Percentiles rank a stretch among this genome's conserved stretches.
phyloP scores from a whole-genome alignment of 2,329 filamentous ascomycete genomes.

The Aureobasidium sp. region DNA sequence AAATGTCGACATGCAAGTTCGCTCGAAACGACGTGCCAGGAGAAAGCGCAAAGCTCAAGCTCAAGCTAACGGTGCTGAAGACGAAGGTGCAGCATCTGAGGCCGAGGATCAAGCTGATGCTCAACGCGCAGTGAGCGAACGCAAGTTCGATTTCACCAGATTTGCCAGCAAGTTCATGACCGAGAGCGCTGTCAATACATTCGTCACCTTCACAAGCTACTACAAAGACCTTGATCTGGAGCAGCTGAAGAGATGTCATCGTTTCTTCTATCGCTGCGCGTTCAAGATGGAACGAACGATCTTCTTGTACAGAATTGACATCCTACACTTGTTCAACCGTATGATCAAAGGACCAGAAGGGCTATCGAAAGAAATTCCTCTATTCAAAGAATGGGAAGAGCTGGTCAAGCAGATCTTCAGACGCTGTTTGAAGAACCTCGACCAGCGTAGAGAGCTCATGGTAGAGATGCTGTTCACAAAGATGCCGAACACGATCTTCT shows the following conservation, averaged over 20 bases:
- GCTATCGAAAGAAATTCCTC: slow-evolving; percentile 54
- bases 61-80: slow-evolving; percentile 30
- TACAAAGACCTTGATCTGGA: slow-evolving; percentile 71
- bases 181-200: slow-evolving; percentile 83
- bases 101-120: slow-evolving; percentile 66
- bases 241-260: slow-evolving; percentile 85
- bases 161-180: slow-evolving; percentile 76
- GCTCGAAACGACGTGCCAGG: slow-evolving; percentile 66
- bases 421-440: slow-evolving; percentile 74
- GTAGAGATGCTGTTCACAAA: slow-evolving; percentile 96
- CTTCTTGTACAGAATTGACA: slow-evolving; percentile 84
- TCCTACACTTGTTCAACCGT: slow-evolving; percentile 77
- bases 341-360: slow-evolving; percentile 86
- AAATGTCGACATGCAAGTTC: slow-evolving; percentile 87
- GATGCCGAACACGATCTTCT: slow-evolving; percentile 72
- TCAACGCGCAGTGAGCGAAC: slow-evolving; percentile 66
- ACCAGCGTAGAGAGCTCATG: slow-evolving; percentile 70
- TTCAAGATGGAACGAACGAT: slow-evolving; percentile 93
- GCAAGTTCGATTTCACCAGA: slow-evolving; percentile 87
- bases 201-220: slow-evolving; percentile 69
- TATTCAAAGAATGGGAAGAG: slow-evolving; percentile 86
- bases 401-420: slow-evolving; percentile 77
- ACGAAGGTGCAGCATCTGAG: slow-evolving; percentile 49
- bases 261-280: slow-evolving; percentile 87
- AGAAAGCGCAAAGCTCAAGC: slow-evolving; percentile 58